Conservation (phyloP, 108 stramenopile species). For the Schizochytrium sp. region DNA sequence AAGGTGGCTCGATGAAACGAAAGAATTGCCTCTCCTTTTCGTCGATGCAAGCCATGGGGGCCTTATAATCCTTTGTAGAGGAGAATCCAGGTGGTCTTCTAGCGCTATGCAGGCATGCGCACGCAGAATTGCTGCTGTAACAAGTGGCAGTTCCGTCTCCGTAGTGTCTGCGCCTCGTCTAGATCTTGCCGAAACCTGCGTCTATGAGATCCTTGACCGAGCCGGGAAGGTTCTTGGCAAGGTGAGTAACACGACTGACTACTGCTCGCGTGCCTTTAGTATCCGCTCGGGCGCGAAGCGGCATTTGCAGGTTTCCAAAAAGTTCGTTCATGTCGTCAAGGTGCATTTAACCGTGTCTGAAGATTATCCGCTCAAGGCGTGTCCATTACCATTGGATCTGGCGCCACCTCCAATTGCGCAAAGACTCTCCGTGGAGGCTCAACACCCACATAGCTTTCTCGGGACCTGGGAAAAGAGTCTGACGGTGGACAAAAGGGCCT, state of each 20-base stretch:
- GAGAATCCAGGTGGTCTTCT: background rate
- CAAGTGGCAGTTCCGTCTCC: background rate
- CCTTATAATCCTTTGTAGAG: background rate
- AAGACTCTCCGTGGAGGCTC: background rate
- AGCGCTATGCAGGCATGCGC: background rate
- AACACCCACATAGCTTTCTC: background rate
- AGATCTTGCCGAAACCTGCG: background rate
- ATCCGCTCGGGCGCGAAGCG: background rate
- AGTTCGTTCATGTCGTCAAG: background rate
- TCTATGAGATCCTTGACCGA: background rate
- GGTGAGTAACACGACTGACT: background rate
- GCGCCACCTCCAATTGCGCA: background rate
- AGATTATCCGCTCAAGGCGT: background rate
- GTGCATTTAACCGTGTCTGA: background rate
- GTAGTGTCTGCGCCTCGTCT: background rate
- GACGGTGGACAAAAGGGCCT: no score
- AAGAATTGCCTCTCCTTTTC: background rate
- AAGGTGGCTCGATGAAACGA: background rate
- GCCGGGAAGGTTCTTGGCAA: background rate
- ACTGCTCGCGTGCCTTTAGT: background rate
- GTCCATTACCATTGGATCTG: background rate
- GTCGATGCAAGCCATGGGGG: background rate
- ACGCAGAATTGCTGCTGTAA: background rate
- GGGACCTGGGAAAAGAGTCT: background rate
- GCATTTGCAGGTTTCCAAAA: background rate